Conservation (phyloP, 2,329 filamentous ascomycete species). For the Beauveria asiatica region DNA sequence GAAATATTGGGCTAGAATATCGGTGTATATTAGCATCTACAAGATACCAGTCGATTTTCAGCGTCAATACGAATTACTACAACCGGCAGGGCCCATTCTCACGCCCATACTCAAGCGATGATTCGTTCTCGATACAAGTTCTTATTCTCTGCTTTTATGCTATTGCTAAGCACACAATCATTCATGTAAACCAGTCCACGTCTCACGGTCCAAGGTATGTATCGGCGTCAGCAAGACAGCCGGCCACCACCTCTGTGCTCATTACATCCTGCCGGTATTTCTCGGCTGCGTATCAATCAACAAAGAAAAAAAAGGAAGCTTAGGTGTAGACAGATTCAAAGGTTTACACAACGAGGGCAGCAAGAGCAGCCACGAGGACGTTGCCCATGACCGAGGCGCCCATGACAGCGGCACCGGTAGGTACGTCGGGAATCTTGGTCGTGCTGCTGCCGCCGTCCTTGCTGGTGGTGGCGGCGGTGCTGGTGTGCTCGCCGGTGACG, state of each 20-base stretch:
- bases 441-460: constrained; percentile 6
- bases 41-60: constrained; percentile 11
- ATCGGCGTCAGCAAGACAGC: background rate
- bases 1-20: background rate
- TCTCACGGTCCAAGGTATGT: background rate
- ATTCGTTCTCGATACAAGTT: constrained; percentile 1
- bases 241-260: background rate
- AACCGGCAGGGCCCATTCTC: background rate
- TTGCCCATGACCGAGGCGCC: constrained; percentile 1
- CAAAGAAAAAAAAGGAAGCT: background rate
- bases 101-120: background rate
- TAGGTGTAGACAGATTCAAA: background rate
- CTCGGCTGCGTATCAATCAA: background rate
- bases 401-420: constrained; percentile 6
- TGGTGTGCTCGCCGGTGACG: constrained; percentile 12
- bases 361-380: constrained; percentile 3
- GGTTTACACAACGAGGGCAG: background rate
- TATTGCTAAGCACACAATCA: constrained; percentile 7
- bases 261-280: background rate
- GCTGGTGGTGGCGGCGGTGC: constrained; percentile 13
- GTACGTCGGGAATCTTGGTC: background rate
- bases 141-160: constrained; percentile 10
- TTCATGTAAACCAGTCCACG: background rate
- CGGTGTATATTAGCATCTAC: constrained; percentile 9
- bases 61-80: background rate